Percentiles rank a stretch among this genome's conserved stretches.
These are phyloP conservation scores for Phalaenopsis equestris DNA, from an alignment of 106 monocot species.

Conservation along the genomic window DNA sequence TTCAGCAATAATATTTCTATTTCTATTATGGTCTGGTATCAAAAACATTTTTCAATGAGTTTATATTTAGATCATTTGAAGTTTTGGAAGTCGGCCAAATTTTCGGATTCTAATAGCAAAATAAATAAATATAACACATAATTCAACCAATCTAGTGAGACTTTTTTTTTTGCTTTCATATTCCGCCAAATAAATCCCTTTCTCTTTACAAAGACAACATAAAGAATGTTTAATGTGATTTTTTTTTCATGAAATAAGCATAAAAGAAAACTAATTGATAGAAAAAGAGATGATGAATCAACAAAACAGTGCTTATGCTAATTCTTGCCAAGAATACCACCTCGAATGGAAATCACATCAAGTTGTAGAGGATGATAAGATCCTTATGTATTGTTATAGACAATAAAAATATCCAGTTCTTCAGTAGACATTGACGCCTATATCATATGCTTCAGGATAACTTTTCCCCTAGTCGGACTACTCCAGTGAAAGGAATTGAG, in stretches of 20 bases:
- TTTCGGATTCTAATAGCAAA: not conserved
- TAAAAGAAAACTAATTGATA: not conserved
- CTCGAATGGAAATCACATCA: not conserved
- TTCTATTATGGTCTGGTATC: too few species aligned
- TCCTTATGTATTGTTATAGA: not conserved
- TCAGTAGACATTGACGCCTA: not conserved
- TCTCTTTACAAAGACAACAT: not conserved
- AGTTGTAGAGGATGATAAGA: not conserved
- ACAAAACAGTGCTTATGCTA: not conserved
- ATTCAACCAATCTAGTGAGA: not conserved
- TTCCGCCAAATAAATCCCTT: not conserved
- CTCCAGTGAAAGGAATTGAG: not conserved
- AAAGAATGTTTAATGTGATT: not conserved
- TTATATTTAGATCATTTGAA: not conserved
- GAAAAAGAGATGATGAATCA: not conserved
- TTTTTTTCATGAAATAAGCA: not conserved
- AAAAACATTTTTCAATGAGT: too few species aligned
- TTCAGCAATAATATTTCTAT: too few species aligned
- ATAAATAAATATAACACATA: not conserved
- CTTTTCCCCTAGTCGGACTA: not conserved
- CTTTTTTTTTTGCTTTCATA: not conserved
- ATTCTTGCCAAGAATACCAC: not conserved
- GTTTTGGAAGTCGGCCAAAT: not conserved
- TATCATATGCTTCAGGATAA: not conserved
- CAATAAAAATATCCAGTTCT: not conserved